A percentile compares a stretch with the other conserved stretches of the same genome.
Evolutionary conservation across 1,284 basidiomycete genomes (phyloP).

Genomic region (Ceratobasidium sp.): DNA sequence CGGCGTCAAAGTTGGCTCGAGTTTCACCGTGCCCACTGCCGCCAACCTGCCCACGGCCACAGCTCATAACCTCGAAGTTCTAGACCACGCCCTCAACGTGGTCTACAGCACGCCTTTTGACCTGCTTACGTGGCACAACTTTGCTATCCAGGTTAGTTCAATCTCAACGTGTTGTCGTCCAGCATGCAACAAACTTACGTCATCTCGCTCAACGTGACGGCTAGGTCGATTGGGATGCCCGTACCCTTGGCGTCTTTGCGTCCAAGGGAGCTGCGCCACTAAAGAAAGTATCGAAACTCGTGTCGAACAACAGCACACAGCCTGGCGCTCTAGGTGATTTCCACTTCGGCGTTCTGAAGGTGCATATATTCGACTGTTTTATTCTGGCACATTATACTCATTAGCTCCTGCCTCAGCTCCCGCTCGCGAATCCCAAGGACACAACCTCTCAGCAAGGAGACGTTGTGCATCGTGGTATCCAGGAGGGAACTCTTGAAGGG

Average conservation of each 20-base stretch:
- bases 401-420: constrained; percentile 61
- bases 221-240: constrained; percentile 63
- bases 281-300: constrained; percentile 46
- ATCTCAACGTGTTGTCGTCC: background rate
- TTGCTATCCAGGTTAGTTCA: constrained; percentile 49
- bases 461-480: constrained; percentile 51
- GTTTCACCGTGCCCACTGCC: constrained; percentile 65
- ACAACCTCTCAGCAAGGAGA: constrained; percentile 55
- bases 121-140: constrained; percentile 49
- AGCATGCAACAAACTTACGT: no score
- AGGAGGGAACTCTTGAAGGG: constrained; percentile 50
- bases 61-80: constrained; percentile 55
- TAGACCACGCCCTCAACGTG: constrained; percentile 67
- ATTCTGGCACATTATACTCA: background rate
- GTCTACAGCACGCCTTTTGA: constrained; percentile 49
- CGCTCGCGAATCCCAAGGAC: constrained; percentile 66
- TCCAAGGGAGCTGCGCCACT: constrained; percentile 40
- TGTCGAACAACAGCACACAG: constrained; percentile 45
- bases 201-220: no score
- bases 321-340: constrained; percentile 50
- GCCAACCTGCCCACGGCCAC: constrained; percentile 36
- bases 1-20: constrained; percentile 40
- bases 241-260: constrained; percentile 55
- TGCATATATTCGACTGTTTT: background rate
- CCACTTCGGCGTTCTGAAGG: constrained; percentile 44